Conservation (phyloP, 371 early-diverging fungal genomes). For the Mucor velutinosus region DNA sequence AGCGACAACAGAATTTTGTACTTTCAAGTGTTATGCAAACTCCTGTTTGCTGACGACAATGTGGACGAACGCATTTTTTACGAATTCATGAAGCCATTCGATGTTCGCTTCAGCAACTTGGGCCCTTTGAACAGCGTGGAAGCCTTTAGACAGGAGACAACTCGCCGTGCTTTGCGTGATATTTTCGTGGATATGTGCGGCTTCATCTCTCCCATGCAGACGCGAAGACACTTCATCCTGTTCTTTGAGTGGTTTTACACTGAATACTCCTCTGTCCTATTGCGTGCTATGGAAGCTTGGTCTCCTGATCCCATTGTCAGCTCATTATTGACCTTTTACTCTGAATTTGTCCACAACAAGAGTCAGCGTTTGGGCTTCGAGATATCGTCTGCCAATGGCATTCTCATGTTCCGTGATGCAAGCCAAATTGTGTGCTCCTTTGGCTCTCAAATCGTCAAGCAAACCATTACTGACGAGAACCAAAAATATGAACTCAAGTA, state of each 20-base stretch:
- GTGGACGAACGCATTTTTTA: slow-evolving; percentile 59
- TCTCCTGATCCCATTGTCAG: slow-evolving; percentile 67
- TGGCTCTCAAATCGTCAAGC: slow-evolving; percentile 43
- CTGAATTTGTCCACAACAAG: slow-evolving; percentile 81
- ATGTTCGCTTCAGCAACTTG: slow-evolving; percentile 49
- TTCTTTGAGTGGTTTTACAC: slow-evolving; percentile 90
- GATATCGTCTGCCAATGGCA: slow-evolving; percentile 83
- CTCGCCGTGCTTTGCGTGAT: slow-evolving; percentile 55
- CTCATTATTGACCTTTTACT: slow-evolving; percentile 73
- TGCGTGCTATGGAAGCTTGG: slow-evolving; percentile 74
- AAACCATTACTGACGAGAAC: slow-evolving; percentile 24
- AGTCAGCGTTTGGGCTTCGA: slow-evolving; percentile 85
- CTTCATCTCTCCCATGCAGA: slow-evolving; percentile 70
- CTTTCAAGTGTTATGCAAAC: slow-evolving; percentile 74
- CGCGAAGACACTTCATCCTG: slow-evolving; percentile 61
- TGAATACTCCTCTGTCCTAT: slow-evolving; percentile 62
- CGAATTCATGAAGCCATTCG: slow-evolving; percentile 76
- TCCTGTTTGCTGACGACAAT: slow-evolving; percentile 76
- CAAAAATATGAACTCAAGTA: slow-evolving; percentile 58
- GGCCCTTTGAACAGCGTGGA: slow-evolving; percentile 35
- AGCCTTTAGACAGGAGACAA: slow-evolving; percentile 45
- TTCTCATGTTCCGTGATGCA: slow-evolving; percentile 88
- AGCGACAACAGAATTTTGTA: slow-evolving; percentile 65
- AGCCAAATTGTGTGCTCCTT: slow-evolving; percentile 62
- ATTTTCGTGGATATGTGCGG: slow-evolving; percentile 84